Evolutionary conservation across 2,329 filamentous ascomycete genomes (phyloP), one percentile per base, ranked within the genome.

Genomic region (Xylariales sp.): DNA sequence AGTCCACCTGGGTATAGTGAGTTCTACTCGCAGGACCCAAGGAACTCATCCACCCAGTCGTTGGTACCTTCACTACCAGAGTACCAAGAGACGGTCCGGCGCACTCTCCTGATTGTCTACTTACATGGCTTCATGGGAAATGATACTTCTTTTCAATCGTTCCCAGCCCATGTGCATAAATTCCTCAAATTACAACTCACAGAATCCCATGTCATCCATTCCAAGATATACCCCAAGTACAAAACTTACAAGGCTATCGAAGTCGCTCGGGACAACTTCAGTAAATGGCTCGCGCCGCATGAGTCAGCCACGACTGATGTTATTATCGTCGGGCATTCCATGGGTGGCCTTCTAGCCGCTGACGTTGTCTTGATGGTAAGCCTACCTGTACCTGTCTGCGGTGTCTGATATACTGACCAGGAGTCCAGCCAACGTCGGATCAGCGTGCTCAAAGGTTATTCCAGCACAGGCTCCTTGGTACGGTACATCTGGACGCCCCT

Each of bases 101-200:
- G 78, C 46, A 78, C 71, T 19, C 70, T 96, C 18, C 73, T 96
- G 2, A 59, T 95, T 16, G 70, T 95, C 40, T 95, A 89, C 59
- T 81, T 95, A 42, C 90, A 95, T 66, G 89, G 90, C 46, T 95
- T 94, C 65, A 84, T 93, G 73, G 89, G 90, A 38, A 84, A 87
- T 45, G 86, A 93, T 60, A 84, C 85, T 22, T 94, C 86, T 44
- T 96, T 96, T 58, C 78, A 82, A 47, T 87, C 84, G 32, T 95
- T 96, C 53, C 90, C 90, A 1, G 86, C 86, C 6, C 88, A 95
- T 65, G 78, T 95, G 4, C 90, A 96, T 60, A 78, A 81, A 51
- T 73, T 86, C 25, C 70, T 94, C 28, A 79, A 79, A 10, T 69
- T 78, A 7, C 71, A 82, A 1, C 65, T 95, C 10, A 68, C 70